A percentile compares a stretch with the other conserved stretches of the same genome.
These are phyloP conservation scores for Diaporthe australafricana DNA, from an alignment of 2,329 filamentous ascomycete genomes.

Conservation along the genomic window DNA sequence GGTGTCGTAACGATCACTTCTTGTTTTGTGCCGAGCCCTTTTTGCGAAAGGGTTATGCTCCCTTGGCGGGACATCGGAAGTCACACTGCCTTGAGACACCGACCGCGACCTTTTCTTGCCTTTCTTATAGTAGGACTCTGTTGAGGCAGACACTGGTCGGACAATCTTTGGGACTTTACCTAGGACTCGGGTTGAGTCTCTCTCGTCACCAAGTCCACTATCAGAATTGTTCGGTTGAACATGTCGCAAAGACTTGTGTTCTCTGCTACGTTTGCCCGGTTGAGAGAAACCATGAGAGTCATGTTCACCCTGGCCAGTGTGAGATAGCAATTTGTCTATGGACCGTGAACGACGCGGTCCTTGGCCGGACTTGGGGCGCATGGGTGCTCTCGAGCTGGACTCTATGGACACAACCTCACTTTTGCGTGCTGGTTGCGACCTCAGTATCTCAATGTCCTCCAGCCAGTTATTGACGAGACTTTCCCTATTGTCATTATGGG, in stretches of 20 bases:
- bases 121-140: constrained; percentile 15
- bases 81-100: background rate
- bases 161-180: background rate
- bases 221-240: background rate
- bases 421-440: background rate
- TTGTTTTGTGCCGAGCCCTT: constrained; percentile 66
- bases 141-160: background rate
- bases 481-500: background rate
- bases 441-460: background rate
- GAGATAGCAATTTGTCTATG: background rate
- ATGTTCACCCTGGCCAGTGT: background rate
- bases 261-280: background rate
- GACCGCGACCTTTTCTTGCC: constrained; percentile 2
- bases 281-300: background rate
- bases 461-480: constrained; percentile 28
- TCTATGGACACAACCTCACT: background rate
- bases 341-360: background rate
- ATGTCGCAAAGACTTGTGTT: background rate
- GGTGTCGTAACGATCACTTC: constrained; percentile 65
- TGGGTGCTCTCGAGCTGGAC: background rate
- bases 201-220: background rate
- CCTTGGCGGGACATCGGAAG: background rate
- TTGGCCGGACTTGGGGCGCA: background rate
- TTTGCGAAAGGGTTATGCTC: constrained; percentile 29
- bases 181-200: background rate